Evolutionary conservation across 139 green algal species (phyloP).

Genomic region (Asterochloris erici): DNA sequence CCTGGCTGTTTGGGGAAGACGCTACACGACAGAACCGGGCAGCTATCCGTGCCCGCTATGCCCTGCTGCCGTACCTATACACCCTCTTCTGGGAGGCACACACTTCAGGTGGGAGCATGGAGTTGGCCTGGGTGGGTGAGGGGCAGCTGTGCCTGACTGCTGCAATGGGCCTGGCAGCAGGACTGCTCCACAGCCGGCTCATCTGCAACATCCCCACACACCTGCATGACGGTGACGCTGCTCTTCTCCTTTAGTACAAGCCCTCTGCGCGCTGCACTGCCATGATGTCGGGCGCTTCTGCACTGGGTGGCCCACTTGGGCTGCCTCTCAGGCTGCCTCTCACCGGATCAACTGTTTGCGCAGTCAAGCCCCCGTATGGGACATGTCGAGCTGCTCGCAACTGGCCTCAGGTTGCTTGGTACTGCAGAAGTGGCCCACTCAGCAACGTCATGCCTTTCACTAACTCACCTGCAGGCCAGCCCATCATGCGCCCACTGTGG

Average conservation of each 20-base stretch:
- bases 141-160: not conserved
- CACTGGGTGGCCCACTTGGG: too few species aligned
- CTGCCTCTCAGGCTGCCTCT: too few species aligned
- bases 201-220: not conserved
- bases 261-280: too few species aligned
- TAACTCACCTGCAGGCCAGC: conserved; percentile 19
- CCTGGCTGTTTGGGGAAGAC: conserved; percentile 94
- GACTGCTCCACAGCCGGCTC: not conserved
- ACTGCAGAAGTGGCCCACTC: too few species aligned
- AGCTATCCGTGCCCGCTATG: conserved; percentile 86
- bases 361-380: too few species aligned
- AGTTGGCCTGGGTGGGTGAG: conserved; percentile 25
- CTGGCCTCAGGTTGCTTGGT: too few species aligned
- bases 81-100: conserved; percentile 86
- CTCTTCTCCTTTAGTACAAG: too few species aligned
- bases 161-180: not conserved
- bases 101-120: conserved; percentile 10
- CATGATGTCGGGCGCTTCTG: too few species aligned
- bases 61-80: conserved; percentile 96
- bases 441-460: too few species aligned
- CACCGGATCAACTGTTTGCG: too few species aligned
- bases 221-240: too few species aligned
- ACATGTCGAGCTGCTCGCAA: too few species aligned
- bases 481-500: conserved; percentile 90
- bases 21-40: conserved; percentile 73